Percentiles rank a stretch among this genome's conserved stretches.
These are phyloP conservation scores for Colletotrichum sp. DNA, from an alignment of 2,329 filamentous ascomycete species.

Conservation along the genomic window DNA sequence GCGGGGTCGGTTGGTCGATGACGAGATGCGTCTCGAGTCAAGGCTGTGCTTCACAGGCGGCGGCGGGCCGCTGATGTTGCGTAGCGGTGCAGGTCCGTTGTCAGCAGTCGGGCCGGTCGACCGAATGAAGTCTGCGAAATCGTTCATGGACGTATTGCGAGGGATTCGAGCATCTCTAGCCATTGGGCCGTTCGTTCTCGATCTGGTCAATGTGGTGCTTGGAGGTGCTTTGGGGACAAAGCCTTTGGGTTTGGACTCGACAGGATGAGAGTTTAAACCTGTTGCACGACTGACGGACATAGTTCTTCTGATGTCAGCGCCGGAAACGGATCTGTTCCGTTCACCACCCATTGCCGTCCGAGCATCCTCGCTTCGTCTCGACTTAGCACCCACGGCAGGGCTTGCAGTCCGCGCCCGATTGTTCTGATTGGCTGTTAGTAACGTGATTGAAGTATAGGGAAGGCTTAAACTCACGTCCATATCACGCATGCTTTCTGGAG, in stretches of 20 bases:
- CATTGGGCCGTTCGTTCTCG: conserved; percentile 35
- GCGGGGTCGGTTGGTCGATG: conserved; percentile 51
- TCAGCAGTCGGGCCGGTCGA: conserved; percentile 75
- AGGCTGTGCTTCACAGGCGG: conserved; percentile 39
- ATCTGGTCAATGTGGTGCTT: conserved; percentile 32
- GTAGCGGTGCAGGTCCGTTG: conserved; percentile 37
- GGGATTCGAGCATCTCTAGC: conserved; percentile 77
- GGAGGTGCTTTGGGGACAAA: conserved; percentile 36
- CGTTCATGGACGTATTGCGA: conserved; percentile 70
- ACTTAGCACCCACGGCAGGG: conserved; percentile 44
- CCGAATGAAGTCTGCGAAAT: conserved; percentile 90
- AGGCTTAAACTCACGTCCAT: conserved; percentile 39
- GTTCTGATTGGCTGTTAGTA: conserved; percentile 34
- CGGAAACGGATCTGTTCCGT: conserved; percentile 37
- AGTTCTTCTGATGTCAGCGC: conserved; percentile 43
- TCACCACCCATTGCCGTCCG: conserved; percentile 39
- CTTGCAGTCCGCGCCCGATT: conserved; percentile 42
- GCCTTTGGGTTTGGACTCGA: conserved; percentile 26
- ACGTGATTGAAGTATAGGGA: too few relatives aligned
- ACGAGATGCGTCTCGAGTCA: conserved; percentile 41
- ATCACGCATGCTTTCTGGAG: conserved; percentile 78
- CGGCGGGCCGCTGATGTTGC: conserved; percentile 34
- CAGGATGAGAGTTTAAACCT: conserved; percentile 40
- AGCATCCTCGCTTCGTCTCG: conserved; percentile 52
- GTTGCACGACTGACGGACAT: conserved; percentile 36